These are phyloP conservation scores for Colletotrichum sp. DNA, from an alignment of 2,329 filamentous ascomycete species.

Conservation along the genomic window DNA sequence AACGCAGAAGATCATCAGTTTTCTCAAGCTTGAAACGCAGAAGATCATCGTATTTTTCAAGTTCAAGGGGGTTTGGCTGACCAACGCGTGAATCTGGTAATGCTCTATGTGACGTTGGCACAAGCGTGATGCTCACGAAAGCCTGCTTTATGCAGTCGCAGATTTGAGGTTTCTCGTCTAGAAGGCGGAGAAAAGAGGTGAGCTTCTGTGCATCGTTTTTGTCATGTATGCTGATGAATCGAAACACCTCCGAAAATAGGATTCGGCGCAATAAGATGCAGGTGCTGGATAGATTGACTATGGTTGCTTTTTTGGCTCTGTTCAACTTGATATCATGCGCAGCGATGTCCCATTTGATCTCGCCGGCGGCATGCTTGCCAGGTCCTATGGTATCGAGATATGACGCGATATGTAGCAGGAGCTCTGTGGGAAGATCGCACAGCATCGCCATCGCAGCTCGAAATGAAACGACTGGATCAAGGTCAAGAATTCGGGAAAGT, in stretches of 20 bases:
- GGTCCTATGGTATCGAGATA: fast-evolving
- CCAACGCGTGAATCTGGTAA: background rate
- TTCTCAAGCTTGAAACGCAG: background rate
- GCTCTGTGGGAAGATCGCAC: background rate
- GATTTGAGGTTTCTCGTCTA: background rate
- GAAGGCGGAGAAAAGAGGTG: fast-evolving
- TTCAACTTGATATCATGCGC: background rate
- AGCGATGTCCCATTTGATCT: background rate
- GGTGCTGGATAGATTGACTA: background rate
- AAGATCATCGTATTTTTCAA: background rate
- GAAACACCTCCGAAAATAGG: background rate
- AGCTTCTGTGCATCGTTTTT: background rate
- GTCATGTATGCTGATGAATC: background rate
- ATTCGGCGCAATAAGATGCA: background rate
- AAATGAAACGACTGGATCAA: background rate
- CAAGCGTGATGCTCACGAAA: background rate
- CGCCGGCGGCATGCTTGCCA: background rate
- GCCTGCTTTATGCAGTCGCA: background rate
- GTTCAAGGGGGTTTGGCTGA: background rate
- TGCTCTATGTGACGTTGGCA: background rate
- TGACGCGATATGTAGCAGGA: background rate
- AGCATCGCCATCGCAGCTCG: background rate
- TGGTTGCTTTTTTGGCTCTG: background rate
- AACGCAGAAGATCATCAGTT: background rate
- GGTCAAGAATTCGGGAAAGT: background rate